phyloP scores from a whole-genome alignment of 2,329 filamentous ascomycete species.

The Talaromyces sp. region DNA sequence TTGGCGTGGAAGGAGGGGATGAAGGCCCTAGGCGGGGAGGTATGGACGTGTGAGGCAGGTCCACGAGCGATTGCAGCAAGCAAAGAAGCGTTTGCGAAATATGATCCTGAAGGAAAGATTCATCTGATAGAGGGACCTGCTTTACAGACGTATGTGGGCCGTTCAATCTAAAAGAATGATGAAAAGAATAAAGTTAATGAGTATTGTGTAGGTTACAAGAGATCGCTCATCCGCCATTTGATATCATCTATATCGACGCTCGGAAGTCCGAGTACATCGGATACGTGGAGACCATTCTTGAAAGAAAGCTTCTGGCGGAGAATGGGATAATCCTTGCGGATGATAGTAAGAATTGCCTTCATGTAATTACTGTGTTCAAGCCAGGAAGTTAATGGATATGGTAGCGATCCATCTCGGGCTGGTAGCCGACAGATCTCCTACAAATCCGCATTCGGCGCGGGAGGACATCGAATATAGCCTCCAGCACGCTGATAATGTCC shows the following conservation, averaged over 20 bases:
- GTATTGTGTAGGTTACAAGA: background rate
- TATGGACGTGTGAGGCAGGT: conserved; percentile 4
- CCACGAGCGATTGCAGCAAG: conserved; percentile 7
- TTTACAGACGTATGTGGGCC: background rate
- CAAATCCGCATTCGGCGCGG: background rate
- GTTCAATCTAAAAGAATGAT: background rate
- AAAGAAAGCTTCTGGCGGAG: background rate
- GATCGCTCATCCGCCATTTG: conserved; percentile 1
- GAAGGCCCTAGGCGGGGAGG: conserved; percentile 5
- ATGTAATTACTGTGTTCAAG: background rate
- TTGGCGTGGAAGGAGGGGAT: conserved; percentile 10
- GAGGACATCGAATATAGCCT: background rate
- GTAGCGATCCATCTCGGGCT: background rate
- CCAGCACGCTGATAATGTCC: background rate
- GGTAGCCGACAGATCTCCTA: background rate
- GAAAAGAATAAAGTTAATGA: background rate
- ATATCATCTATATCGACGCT: background rate
- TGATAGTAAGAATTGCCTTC: background rate
- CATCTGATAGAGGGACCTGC: conserved; percentile 9
- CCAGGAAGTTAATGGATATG: background rate
- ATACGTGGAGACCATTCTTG: background rate
- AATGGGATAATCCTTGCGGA: background rate
- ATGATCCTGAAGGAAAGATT: conserved; percentile 4
- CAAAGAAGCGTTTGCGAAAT: conserved; percentile 4
- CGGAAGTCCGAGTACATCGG: background rate